These are phyloP conservation scores for Candida nanaspora DNA, from an alignment of 805 yeast genomes.

Conservation along the genomic window DNA sequence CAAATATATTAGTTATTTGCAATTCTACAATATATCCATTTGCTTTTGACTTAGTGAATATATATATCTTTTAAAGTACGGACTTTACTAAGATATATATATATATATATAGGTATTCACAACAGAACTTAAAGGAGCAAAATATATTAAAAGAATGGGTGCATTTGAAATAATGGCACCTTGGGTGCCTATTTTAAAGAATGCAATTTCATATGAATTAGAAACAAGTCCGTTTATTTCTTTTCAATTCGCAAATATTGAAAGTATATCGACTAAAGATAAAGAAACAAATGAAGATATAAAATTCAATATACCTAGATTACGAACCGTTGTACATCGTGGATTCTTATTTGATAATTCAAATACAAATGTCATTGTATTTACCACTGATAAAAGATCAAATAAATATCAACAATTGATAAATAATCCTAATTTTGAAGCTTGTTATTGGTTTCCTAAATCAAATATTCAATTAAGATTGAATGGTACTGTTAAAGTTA, in stretches of 20 bases:
- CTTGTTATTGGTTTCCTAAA: constrained; percentile 64
- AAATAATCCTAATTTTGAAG: constrained; percentile 55
- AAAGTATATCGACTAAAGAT: constrained; percentile 30
- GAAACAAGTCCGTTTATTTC: constrained; percentile 43
- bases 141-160: too few species aligned
- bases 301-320: constrained; percentile 44
- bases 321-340: constrained; percentile 63
- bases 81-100: too few species aligned
- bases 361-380: constrained; percentile 57
- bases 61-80: too few species aligned
- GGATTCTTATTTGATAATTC: constrained; percentile 71
- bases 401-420: constrained; percentile 49
- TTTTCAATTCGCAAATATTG: constrained; percentile 56
- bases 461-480: constrained; percentile 65
- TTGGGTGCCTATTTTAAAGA: constrained; percentile 64
- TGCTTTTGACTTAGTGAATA: too few species aligned
- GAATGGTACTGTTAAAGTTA: constrained; percentile 53
- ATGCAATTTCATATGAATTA: constrained; percentile 42
- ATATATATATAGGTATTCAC: too few species aligned
- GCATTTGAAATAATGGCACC: constrained; percentile 43
- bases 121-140: too few species aligned
- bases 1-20: too few species aligned
- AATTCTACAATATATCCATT: too few species aligned
- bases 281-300: neutral
- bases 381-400: constrained; percentile 68